These are phyloP conservation scores for Chlamydomonas reinhardtii DNA, from an alignment of 163 green algal genomes.

Conservation along the genomic window DNA sequence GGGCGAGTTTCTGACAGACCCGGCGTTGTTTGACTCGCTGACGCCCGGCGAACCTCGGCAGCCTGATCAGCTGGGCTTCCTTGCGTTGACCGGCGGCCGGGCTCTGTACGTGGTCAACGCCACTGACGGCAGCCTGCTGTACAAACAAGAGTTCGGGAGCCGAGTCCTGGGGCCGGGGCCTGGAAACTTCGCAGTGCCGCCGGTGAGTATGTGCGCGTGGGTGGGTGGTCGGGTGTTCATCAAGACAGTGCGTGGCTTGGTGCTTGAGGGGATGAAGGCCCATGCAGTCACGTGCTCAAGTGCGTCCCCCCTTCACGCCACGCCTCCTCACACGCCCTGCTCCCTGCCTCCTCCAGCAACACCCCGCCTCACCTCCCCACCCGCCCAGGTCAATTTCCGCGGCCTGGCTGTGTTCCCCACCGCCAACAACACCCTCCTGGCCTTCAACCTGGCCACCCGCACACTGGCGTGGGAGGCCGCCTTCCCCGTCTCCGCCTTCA, in stretches of 20 bases:
- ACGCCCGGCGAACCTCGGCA: neutral
- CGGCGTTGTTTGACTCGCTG: neutral
- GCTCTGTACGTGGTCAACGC: neutral
- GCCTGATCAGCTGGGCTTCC: neutral
- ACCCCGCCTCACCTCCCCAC: too few species aligned
- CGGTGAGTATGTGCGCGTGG: too few species aligned
- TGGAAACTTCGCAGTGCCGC: too few species aligned
- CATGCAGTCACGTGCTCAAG: too few species aligned
- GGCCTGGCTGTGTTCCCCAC: neutral
- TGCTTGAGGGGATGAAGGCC: too few species aligned
- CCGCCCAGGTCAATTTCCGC: neutral
- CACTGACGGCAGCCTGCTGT: neutral
- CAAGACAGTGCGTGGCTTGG: too few species aligned
- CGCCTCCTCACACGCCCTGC: too few species aligned
- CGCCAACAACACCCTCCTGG: neutral
- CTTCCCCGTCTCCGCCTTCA: neutral
- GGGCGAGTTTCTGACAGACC: neutral
- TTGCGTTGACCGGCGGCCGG: neutral
- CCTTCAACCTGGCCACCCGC: conserved; percentile 1
- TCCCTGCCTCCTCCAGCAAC: too few species aligned
- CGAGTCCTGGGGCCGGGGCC: too few species aligned
- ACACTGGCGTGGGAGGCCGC: neutral
- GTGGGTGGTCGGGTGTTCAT: too few species aligned
- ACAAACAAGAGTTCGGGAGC: neutral
- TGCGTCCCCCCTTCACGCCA: too few species aligned